These are phyloP conservation scores for Clarkia xantiana DNA, from an alignment of 345 rosid genomes.

Conservation along the genomic window DNA sequence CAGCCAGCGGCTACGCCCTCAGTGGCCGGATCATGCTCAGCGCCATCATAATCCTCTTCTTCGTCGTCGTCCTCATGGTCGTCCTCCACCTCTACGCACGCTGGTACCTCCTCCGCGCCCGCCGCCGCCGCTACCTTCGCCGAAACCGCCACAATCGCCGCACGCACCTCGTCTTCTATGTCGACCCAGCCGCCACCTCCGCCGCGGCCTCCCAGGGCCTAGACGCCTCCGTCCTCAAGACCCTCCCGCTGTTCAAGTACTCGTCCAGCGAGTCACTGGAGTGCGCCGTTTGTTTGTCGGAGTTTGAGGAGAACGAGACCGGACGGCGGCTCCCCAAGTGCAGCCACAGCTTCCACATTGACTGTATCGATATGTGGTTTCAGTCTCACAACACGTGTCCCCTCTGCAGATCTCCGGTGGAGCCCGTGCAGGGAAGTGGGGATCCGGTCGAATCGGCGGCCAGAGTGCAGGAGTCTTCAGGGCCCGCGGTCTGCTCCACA, in stretches of 20 bases:
- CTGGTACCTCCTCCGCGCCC: constrained; percentile 62
- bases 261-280: constrained; percentile 34
- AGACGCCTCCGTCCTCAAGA: constrained; percentile 35
- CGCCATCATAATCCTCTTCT: constrained; percentile 53
- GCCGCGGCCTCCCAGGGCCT: constrained; percentile 31
- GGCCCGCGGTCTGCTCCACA: constrained; percentile 14
- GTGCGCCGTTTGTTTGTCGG: constrained; percentile 80
- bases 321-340: constrained; percentile 78
- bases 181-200: constrained; percentile 19
- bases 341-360: constrained; percentile 68
- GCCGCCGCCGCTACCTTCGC: constrained; percentile 24
- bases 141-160: constrained; percentile 26
- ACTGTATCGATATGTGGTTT: constrained; percentile 96
- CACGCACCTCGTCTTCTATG: constrained; percentile 40
- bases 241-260: constrained; percentile 54
- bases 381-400: constrained; percentile 87
- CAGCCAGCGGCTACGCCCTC: constrained; percentile 25
- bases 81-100: constrained; percentile 82
- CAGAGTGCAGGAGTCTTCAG: constrained; percentile 5
- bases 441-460: constrained; percentile 10
- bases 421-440: constrained; percentile 10
- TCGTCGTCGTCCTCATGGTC: constrained; percentile 51
- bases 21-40: constrained; percentile 65
- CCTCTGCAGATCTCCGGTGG: constrained; percentile 73
- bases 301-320: constrained; percentile 61